Conservation (phyloP, 176 grass and related monocot species). For the Rhynchospora pubera region DNA sequence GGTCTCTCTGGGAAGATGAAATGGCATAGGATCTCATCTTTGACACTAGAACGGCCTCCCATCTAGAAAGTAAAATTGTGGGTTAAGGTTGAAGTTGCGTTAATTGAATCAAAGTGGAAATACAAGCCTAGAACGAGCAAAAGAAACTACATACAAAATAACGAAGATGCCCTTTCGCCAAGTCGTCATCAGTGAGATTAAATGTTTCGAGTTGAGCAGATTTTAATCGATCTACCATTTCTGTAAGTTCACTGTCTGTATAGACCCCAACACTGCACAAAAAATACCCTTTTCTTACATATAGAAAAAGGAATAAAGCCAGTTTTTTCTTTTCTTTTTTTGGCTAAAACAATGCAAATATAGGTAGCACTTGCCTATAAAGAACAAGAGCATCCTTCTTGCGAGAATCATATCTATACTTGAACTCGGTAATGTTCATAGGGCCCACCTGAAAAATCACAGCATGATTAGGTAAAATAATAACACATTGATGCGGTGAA, state of each 20-base stretch:
- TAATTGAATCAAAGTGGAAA: not conserved
- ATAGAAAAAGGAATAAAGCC: not conserved
- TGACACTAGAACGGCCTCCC: slow-evolving; percentile 76
- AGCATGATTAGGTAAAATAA: slow-evolving; percentile 9
- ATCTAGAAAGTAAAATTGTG: slow-evolving; percentile 39
- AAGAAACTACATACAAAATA: slow-evolving; percentile 77
- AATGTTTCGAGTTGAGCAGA: slow-evolving; percentile 55
- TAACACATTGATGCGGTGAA: not conserved
- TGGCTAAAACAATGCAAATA: not conserved
- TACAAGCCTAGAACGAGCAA: not conserved
- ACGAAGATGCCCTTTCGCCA: slow-evolving; percentile 85
- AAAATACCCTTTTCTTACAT: not conserved
- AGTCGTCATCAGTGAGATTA: slow-evolving; percentile 79
- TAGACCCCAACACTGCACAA: slow-evolving; percentile 90
- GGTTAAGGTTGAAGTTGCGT: not conserved
- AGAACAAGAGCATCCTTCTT: slow-evolving; percentile 85
- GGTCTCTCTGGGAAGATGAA: slow-evolving; percentile 96
- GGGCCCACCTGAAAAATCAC: slow-evolving; percentile 57
- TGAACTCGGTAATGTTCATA: slow-evolving; percentile 99
- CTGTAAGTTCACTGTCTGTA: slow-evolving; percentile 63
- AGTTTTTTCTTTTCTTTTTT: not conserved
- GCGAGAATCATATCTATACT: slow-evolving; percentile 89
- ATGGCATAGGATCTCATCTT: slow-evolving; percentile 74
- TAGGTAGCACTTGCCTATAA: slow-evolving; percentile 48
- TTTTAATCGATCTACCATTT: slow-evolving; percentile 63